Evolutionary conservation across 1,284 basidiomycete genomes (phyloP).

Genomic region (Vanrija sp.): DNA sequence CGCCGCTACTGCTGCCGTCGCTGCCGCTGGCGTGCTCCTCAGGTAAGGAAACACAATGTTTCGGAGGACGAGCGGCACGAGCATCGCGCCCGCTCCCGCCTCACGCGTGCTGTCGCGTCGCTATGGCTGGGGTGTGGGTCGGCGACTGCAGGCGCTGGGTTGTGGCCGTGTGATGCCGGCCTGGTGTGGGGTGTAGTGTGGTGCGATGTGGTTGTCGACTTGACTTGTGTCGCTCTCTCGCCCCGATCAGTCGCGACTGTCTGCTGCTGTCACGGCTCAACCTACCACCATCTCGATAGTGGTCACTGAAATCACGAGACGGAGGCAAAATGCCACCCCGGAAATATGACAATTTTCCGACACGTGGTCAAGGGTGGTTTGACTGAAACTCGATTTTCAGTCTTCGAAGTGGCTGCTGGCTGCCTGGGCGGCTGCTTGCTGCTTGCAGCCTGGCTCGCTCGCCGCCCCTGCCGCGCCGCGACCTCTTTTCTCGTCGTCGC

Average conservation of each 20-base stretch:
- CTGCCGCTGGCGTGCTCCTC: conserved; percentile 3
- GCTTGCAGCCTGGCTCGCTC: background rate
- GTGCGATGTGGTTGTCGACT: no score
- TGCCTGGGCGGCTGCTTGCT: background rate
- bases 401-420: background rate
- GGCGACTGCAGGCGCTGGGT: background rate
- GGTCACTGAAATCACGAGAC: no score
- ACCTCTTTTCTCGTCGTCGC: conserved; percentile 3
- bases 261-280: no score
- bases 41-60: conserved; percentile 19
- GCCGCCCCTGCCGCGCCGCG: background rate
- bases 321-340: no score
- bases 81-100: conserved; percentile 13
- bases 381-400: background rate
- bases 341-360: no score
- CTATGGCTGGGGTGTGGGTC: background rate
- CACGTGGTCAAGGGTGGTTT: no score
- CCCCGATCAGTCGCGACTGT: no score
- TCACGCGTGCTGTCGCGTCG: no score
- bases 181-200: no score
- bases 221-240: no score
- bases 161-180: background rate
- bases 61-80: conserved; percentile 17
- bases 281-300: no score
- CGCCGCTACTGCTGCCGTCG: conserved; percentile 1